These are phyloP conservation scores for Lippia alba DNA, from an alignment of 305 asterid species.

Conservation along the genomic window DNA sequence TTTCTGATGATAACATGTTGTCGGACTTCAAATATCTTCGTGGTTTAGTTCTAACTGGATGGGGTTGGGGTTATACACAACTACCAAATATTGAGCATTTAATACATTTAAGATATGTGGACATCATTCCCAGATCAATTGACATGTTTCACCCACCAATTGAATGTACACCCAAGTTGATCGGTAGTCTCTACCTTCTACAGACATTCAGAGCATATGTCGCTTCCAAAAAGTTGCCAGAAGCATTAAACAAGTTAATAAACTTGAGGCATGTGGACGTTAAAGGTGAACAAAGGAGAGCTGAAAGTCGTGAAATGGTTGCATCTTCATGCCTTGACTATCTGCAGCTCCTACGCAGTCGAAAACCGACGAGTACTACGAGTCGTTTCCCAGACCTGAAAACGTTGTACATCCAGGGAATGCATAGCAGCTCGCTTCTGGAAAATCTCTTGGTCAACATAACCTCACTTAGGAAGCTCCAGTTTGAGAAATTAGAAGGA, in stretches of 20 bases:
- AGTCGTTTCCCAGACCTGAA: slow-evolving; percentile 25
- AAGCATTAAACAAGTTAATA: too few species aligned
- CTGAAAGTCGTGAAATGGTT: too few species aligned
- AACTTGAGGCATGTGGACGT: too few species aligned
- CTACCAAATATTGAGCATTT: slow-evolving; percentile 26
- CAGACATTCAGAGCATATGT: slow-evolving; percentile 10
- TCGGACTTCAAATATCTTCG: slow-evolving; percentile 23
- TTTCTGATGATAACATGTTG: not conserved
- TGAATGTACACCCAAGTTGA: slow-evolving; percentile 2
- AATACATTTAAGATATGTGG: slow-evolving; percentile 31
- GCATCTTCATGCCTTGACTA: too few species aligned
- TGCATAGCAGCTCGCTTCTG: slow-evolving; percentile 5
- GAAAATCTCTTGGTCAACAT: slow-evolving; percentile 23
- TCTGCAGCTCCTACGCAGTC: too few species aligned
- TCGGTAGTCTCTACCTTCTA: too few species aligned
- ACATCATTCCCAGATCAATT: too few species aligned
- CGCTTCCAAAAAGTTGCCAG: too few species aligned
- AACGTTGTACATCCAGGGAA: not conserved
- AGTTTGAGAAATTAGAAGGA: not conserved
- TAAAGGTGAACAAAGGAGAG: slow-evolving; percentile 22
- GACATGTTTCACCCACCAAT: not conserved
- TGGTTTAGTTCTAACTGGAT: not conserved
- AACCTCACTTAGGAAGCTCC: slow-evolving; percentile 1
- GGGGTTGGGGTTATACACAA: not conserved
- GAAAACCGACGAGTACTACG: too few species aligned